phyloP scores from a whole-genome alignment of 2,329 filamentous ascomycete species.

The Rosellinia necatrix region DNA sequence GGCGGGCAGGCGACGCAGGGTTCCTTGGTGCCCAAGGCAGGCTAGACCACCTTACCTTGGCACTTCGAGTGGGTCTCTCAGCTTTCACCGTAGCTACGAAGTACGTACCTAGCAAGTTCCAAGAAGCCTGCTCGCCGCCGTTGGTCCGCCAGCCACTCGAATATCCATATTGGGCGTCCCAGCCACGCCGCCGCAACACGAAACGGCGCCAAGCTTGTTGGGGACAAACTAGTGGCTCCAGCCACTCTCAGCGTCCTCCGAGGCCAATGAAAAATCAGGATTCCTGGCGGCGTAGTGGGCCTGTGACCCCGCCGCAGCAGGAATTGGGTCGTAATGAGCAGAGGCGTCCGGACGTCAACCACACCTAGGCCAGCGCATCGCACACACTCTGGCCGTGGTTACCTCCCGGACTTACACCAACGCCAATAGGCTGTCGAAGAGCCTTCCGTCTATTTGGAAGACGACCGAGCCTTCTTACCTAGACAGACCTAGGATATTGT shows the following conservation, averaged over 20 bases:
- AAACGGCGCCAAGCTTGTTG: not conserved
- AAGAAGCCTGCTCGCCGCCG: too few species aligned
- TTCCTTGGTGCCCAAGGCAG: too few species aligned
- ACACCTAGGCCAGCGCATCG: constrained; percentile 2
- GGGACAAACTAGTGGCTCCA: not conserved
- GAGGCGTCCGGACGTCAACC: not conserved
- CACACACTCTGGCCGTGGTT: not conserved
- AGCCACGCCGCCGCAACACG: constrained; percentile 1
- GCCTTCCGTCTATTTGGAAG: constrained; percentile 1
- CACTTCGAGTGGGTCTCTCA: too few species aligned
- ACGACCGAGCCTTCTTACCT: too few species aligned
- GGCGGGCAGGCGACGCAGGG: not conserved
- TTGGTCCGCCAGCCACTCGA: constrained; percentile 23
- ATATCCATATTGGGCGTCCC: constrained; percentile 10
- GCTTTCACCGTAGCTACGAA: too few species aligned
- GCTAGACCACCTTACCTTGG: too few species aligned
- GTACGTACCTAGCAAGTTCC: constrained; percentile 3
- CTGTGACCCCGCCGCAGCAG: constrained; percentile 5
- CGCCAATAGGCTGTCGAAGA: constrained; percentile 8
- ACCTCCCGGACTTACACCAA: not conserved
- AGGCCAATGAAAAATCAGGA: constrained; percentile 3
- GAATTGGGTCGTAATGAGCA: constrained; percentile 3
- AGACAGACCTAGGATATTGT: too few species aligned
- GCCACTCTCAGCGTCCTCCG: constrained; percentile 16
- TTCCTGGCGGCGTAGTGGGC: not conserved